Base-by-base conservation (phyloP, 345 rosid genomes). In the Salix caprea region DNA sequence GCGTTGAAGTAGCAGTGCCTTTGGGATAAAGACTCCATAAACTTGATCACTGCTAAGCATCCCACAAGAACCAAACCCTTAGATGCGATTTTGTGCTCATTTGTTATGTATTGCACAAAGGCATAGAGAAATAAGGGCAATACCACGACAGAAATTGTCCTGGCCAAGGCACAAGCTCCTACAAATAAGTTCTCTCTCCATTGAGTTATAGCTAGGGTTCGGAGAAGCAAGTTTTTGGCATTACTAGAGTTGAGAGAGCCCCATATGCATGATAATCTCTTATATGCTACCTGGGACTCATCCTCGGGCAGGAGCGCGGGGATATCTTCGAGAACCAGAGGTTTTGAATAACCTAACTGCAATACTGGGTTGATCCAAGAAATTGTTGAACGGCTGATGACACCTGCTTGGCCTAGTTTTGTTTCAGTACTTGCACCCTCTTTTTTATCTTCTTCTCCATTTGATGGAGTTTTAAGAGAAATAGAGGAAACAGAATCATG, bases 291-390 rank as follows among this genome's bases (percentile, higher is more conserved):
- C 56, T 78, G 39, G 52, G 96, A 90, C 75, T 90, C 94, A 74
- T 93, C 92, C 54, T 89, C 84, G 0, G 83, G 71, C 76, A 84
- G 87, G 12, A 92, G 84, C 12, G 77, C 67, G 42, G 95, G 94
- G 67, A 92, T 87, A 72, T 92, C 95, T 61, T 92, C 89, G 14
- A 79, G 73, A 11, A 76, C 74, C 44, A 92, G 83, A 64, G 90
- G 91, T 75, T 82, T 92, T 9, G 76, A 81, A 85, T 78, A 86
- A n/a, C 95, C 97, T 71, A 84, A 72, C 0, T 86, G 73, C 74
- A 89, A 89, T 66, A 92, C 84, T 56, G 89, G 84, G 80, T 86
- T 89, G 52, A 91, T 85, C 94, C 95, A 92, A 58, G 94, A 86
- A 76, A 92, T 91, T 7, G 86, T 70, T 68, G 89, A 54, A 71